Evolutionary conservation across 2,329 filamentous ascomycete species (phyloP).

Genomic region (Nemania bipapillata): DNA sequence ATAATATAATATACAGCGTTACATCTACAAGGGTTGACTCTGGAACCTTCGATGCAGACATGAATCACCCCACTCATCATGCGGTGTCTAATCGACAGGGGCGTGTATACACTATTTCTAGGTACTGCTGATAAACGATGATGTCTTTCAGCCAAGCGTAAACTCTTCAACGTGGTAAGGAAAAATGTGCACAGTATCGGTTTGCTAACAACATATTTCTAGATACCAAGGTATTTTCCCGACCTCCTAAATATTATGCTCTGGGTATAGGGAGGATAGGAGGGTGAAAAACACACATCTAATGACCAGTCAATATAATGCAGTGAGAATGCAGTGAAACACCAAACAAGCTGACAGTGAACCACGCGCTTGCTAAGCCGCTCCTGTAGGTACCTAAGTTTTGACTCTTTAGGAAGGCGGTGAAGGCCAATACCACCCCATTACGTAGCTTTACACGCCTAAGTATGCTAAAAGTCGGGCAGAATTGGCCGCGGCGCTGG

Average conservation of each 20-base stretch:
- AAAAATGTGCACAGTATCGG: too few relatives aligned
- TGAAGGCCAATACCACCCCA: not conserved
- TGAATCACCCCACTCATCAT: not conserved
- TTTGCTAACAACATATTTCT: too few relatives aligned
- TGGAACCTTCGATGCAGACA: not conserved
- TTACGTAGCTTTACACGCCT: not conserved
- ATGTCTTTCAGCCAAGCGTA: not conserved
- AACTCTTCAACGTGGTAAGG: too few relatives aligned
- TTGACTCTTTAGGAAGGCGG: slow-evolving; percentile 16
- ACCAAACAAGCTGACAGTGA: not conserved
- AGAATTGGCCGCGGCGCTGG: too few relatives aligned
- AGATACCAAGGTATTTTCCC: too few relatives aligned
- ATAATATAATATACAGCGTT: slow-evolving; percentile 3
- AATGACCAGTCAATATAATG: not conserved
- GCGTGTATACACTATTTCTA: too few relatives aligned
- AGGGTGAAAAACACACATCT: too few relatives aligned
- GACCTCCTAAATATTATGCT: too few relatives aligned
- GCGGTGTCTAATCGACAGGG: too few relatives aligned
- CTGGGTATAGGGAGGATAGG: too few relatives aligned
- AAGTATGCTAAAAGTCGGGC: not conserved
- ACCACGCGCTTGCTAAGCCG: not conserved
- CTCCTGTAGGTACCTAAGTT: too few relatives aligned
- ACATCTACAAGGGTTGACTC: not conserved
- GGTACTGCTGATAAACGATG: not conserved
- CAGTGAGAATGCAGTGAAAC: not conserved